Evolutionary conservation across 495 filamentous ascomycete species (phyloP).

Genomic region (Tuber microsphaerosporum): DNA sequence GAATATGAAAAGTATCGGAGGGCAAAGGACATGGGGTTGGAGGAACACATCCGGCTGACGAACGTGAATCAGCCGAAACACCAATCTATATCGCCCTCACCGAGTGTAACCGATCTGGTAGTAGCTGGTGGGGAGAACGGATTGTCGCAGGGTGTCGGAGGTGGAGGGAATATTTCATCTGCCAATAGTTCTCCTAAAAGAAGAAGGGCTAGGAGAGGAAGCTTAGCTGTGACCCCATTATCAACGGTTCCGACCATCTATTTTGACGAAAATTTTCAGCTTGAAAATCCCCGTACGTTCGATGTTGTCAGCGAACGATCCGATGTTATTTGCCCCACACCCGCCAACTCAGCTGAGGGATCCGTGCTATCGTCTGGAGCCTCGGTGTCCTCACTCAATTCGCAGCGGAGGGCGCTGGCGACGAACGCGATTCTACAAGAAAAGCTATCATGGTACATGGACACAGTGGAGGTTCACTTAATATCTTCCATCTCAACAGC

Average conservation of each 20-base stretch:
- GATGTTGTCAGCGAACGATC: slow-evolving; percentile 94
- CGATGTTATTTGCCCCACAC: slow-evolving; percentile 68
- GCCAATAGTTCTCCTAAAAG: slow-evolving; percentile 18
- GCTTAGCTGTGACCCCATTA: slow-evolving; percentile 57
- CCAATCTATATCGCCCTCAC: slow-evolving; percentile 29
- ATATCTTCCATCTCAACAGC: slow-evolving; percentile 94
- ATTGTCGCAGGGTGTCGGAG: slow-evolving; percentile 12
- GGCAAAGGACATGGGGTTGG: slow-evolving; percentile 41
- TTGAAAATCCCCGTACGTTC: slow-evolving; percentile 94
- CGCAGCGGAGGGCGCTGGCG: slow-evolving; percentile 76
- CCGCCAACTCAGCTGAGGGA: slow-evolving; percentile 49
- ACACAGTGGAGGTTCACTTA: slow-evolving; percentile 94
- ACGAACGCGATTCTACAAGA: slow-evolving; percentile 99
- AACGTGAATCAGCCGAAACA: slow-evolving; percentile 16
- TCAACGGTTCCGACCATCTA: slow-evolving; percentile 90
- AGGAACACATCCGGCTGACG: slow-evolving; percentile 38
- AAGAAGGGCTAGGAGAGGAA: slow-evolving; percentile 25
- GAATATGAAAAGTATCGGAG: slow-evolving; percentile 41
- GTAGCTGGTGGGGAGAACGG: slow-evolving; percentile 17
- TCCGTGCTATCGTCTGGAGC: slow-evolving; percentile 16
- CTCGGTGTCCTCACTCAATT: slow-evolving; percentile 16
- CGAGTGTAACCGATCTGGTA: slow-evolving; percentile 28
- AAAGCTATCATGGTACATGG: slow-evolving; percentile 99
- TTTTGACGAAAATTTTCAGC: slow-evolving; percentile 88
- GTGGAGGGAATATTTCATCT: slow-evolving; percentile 16